A percentile compares a stretch with the other conserved stretches of the same genome.
These are phyloP conservation scores for Mycena venus DNA, from an alignment of 768 basidiomycete species.

Conservation along the genomic window DNA sequence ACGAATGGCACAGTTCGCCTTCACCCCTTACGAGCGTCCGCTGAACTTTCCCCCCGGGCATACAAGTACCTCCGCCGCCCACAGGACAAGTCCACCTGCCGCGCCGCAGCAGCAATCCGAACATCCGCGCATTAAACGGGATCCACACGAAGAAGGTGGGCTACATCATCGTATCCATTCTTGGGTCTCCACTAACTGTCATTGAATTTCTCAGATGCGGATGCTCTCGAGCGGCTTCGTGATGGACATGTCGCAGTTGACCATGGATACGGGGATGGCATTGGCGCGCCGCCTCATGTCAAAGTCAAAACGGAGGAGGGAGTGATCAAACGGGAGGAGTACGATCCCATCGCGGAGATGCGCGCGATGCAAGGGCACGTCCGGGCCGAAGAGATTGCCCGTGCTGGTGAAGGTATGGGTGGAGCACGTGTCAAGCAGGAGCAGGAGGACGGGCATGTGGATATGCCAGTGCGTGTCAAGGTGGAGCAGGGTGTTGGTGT, in stretches of 20 bases:
- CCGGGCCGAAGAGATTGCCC: not conserved
- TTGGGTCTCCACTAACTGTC: too few relatives aligned
- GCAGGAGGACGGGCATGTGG: not conserved
- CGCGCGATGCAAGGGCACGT: not conserved
- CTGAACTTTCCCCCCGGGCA: not conserved
- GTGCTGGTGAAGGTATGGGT: not conserved
- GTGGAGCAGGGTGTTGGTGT: not conserved
- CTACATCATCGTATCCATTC: too few relatives aligned
- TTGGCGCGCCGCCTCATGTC: not conserved
- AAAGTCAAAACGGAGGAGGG: not conserved
- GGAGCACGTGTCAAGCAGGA: constrained; percentile 1
- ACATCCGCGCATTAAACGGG: not conserved
- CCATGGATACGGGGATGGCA: not conserved
- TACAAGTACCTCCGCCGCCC: not conserved
- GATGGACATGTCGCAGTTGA: not conserved
- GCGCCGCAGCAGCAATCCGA: not conserved
- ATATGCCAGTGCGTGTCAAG: too few relatives aligned
- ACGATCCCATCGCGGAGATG: not conserved
- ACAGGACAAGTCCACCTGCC: not conserved
- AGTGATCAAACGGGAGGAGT: not conserved
- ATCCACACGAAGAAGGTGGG: constrained; percentile 27
- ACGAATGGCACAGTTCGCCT: not conserved
- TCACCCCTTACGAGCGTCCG: constrained; percentile 18
- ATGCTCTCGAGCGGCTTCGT: not conserved
- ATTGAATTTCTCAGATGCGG: not conserved